Conservation (phyloP, 495 filamentous ascomycete species). For the Aspergillus taichungensis region DNA sequence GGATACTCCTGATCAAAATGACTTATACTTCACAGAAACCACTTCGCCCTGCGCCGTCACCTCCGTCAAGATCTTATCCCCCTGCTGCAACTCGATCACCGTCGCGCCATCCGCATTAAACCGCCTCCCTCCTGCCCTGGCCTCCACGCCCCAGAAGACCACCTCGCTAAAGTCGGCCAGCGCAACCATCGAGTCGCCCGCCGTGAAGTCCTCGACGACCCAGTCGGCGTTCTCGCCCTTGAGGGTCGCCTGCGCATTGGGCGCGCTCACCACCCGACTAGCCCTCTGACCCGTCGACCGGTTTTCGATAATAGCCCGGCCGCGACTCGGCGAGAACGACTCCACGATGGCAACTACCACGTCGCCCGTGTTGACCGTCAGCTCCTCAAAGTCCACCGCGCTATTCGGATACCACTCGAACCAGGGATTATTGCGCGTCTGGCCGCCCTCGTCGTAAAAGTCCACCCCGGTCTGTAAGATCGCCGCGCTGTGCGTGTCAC, state of each 20-base stretch:
- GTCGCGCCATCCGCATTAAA: conserved; percentile 33
- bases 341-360: conserved; percentile 46
- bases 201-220: conserved; percentile 57
- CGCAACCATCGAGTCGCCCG: conserved; percentile 35
- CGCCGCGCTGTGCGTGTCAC: conserved; percentile 45
- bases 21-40: conserved; percentile 23
- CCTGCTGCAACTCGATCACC: conserved; percentile 46
- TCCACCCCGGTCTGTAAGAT: conserved; percentile 57
- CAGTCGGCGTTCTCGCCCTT: conserved; percentile 49
- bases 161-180: conserved; percentile 48
- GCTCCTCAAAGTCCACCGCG: conserved; percentile 43
- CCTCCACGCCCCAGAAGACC: conserved; percentile 37
- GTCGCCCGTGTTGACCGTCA: conserved; percentile 47
- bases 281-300: conserved; percentile 44
- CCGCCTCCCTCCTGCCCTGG: conserved; percentile 21
- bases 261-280: conserved; percentile 39
- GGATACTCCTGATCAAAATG: too few species aligned
- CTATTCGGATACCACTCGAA: conserved; percentile 57
- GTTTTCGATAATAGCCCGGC: conserved; percentile 50
- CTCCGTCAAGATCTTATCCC: conserved; percentile 37
- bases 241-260: conserved; percentile 24
- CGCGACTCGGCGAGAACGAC: conserved; percentile 36
- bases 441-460: conserved; percentile 36
- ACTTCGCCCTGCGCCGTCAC: conserved; percentile 32
- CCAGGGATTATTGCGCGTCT: conserved; percentile 46